A percentile compares a stretch with the other conserved stretches of the same genome.
These are phyloP conservation scores for Houttuynia cordata DNA, from an alignment of 164 flowering plant species.

Conservation along the genomic window DNA sequence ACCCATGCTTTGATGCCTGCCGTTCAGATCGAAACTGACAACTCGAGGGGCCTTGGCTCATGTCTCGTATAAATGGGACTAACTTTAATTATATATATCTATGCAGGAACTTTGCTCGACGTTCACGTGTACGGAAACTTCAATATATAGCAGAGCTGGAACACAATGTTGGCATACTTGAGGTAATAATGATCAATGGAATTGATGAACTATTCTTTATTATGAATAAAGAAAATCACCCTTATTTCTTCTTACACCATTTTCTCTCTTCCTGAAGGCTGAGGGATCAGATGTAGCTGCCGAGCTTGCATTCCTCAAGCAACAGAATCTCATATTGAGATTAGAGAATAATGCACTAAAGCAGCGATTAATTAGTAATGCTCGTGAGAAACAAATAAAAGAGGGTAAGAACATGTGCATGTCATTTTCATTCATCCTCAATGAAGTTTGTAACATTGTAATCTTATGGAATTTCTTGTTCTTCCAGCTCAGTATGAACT, in stretches of 20 bases:
- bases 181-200: slow-evolving; percentile 1
- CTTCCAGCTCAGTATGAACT: slow-evolving; percentile 9
- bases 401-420: slow-evolving; percentile 2
- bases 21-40: too few species aligned
- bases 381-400: slow-evolving; percentile 9
- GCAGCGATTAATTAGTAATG: slow-evolving; percentile 7
- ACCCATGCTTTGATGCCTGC: too few species aligned
- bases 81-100: too few species aligned
- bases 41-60: too few species aligned
- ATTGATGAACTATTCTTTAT: background rate
- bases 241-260: background rate
- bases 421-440: background rate
- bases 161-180: slow-evolving; percentile 34
- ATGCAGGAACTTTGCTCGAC: slow-evolving; percentile 87
- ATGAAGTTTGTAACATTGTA: background rate
- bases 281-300: slow-evolving; percentile 8
- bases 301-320: slow-evolving; percentile 7
- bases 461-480: background rate
- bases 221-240: background rate
- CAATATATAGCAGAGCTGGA: slow-evolving; percentile 94
- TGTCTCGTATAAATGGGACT: too few species aligned
- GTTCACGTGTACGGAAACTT: slow-evolving; percentile 91
- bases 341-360: slow-evolving; percentile 12
- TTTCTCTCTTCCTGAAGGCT: slow-evolving; percentile 2
- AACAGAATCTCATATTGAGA: slow-evolving; percentile 8